phyloP scores from a whole-genome alignment of 2,329 filamentous ascomycete species.

The Ophiosphaerella herpotricha region DNA sequence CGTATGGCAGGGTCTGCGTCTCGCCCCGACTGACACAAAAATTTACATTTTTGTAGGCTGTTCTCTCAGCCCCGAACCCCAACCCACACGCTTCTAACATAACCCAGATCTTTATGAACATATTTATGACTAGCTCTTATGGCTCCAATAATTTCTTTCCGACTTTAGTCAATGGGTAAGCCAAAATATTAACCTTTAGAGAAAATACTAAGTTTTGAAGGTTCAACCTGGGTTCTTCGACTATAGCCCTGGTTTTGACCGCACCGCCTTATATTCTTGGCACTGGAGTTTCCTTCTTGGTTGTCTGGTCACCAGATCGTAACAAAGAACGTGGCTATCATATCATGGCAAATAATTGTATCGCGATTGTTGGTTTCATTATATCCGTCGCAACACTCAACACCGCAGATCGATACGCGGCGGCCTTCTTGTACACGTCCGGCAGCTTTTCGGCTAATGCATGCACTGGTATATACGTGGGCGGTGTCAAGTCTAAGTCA shows the following conservation, averaged over 20 bases:
- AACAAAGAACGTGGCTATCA: conserved; percentile 16
- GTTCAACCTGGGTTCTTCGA: conserved; percentile 12
- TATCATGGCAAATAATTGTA: conserved; percentile 14
- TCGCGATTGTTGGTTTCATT: conserved; percentile 17
- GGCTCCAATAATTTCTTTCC: conserved; percentile 20
- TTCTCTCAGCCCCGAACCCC: background rate
- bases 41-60: conserved; percentile 8
- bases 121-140: conserved; percentile 12
- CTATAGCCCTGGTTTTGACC: conserved; percentile 12
- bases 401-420: conserved; percentile 17
- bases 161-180: conserved; percentile 6
- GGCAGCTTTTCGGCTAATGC: conserved; percentile 44
- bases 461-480: conserved; percentile 46
- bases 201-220: background rate
- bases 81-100: background rate
- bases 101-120: conserved; percentile 14
- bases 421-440: conserved; percentile 41
- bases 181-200: too few relatives aligned
- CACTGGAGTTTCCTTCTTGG: conserved; percentile 12
- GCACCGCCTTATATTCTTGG: conserved; percentile 16
- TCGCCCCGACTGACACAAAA: conserved; percentile 10
- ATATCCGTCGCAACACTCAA: conserved; percentile 18
- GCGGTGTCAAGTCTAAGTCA: conserved; percentile 39
- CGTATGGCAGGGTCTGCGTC: conserved; percentile 15
- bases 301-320: conserved; percentile 12